A percentile compares a stretch with the other conserved stretches of the same genome.
phyloP scores from a whole-genome alignment of 176 grass and related monocot species.

The Oryza rufipogon region DNA sequence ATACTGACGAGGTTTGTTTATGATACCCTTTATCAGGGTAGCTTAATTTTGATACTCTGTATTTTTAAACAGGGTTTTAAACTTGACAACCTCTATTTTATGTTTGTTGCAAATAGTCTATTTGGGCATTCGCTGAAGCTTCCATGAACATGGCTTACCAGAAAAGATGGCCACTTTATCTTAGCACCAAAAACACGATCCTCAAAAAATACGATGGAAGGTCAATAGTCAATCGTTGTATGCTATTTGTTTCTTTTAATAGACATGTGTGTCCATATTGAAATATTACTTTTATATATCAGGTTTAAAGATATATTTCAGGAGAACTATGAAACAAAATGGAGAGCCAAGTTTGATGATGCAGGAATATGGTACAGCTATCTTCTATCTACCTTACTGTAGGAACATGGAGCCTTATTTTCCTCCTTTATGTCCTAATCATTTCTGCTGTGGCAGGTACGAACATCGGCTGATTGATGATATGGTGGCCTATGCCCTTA shows the following conservation, averaged over 20 bases:
- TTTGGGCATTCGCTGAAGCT: constrained; percentile 80
- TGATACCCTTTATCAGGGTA: constrained; percentile 20
- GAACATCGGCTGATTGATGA: constrained; percentile 98
- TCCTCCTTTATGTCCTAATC: neutral
- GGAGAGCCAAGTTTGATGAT: constrained; percentile 79
- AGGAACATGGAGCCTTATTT: neutral
- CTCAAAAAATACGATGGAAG: constrained; percentile 97
- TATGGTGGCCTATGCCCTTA: constrained; percentile 96
- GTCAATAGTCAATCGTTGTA: constrained; percentile 32
- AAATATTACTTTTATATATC: constrained; percentile 11
- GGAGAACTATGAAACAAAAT: constrained; percentile 80
- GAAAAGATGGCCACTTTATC: constrained; percentile 97
- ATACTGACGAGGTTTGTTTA: constrained; percentile 74
- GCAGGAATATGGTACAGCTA: constrained; percentile 82
- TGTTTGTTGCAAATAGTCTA: constrained; percentile 60
- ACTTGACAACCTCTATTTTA: constrained; percentile 28
- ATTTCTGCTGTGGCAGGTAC: constrained; percentile 59
- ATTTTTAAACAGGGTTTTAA: neutral
- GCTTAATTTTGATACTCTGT: constrained; percentile 14
- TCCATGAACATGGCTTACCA: constrained; percentile 87
- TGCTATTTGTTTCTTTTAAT: constrained; percentile 17
- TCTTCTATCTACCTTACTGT: constrained; percentile 26
- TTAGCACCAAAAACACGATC: constrained; percentile 98
- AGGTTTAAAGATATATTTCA: constrained; percentile 99
- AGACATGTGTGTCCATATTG: constrained; percentile 14